A percentile compares a stretch with the other conserved stretches of the same genome.
Conservation (phyloP, 1,139 yeast genomes). For the Suhomyces ambrosiae region DNA sequence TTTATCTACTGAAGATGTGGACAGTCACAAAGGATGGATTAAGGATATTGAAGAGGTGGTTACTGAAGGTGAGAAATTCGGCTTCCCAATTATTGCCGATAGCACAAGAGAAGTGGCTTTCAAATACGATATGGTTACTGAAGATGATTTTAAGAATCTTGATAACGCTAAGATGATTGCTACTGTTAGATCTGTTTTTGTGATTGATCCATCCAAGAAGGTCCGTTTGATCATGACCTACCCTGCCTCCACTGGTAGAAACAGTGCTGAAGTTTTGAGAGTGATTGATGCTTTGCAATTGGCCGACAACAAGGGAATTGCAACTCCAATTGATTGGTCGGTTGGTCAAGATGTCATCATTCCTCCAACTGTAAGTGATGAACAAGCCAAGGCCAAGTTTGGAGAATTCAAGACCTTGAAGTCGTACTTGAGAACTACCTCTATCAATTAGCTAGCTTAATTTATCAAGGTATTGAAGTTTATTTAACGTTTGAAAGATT, state of each 20-base stretch:
- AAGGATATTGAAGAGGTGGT: conserved; percentile 74
- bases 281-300: conserved; percentile 79
- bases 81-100: conserved; percentile 83
- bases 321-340: conserved; percentile 86
- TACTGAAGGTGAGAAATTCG: conserved; percentile 58
- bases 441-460: background rate
- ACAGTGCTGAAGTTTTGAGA: conserved; percentile 84
- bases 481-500: no score
- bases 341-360: conserved; percentile 87
- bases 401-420: conserved; percentile 76
- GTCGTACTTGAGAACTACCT: conserved; percentile 58
- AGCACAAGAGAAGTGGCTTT: conserved; percentile 68
- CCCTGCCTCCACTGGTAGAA: conserved; percentile 87
- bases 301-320: conserved; percentile 69
- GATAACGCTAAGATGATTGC: conserved; percentile 23
- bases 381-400: conserved; percentile 70
- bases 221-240: conserved; percentile 72
- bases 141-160: conserved; percentile 22
- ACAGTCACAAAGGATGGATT: conserved; percentile 78
- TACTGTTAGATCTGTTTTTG: conserved; percentile 80
- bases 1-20: conserved; percentile 70
- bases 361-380: conserved; percentile 71
- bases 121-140: conserved; percentile 68
- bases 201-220: conserved; percentile 78
- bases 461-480: no score